Base-by-base conservation (phyloP, 345 rosid genomes). In the Euphorbia pulcherrima region DNA sequence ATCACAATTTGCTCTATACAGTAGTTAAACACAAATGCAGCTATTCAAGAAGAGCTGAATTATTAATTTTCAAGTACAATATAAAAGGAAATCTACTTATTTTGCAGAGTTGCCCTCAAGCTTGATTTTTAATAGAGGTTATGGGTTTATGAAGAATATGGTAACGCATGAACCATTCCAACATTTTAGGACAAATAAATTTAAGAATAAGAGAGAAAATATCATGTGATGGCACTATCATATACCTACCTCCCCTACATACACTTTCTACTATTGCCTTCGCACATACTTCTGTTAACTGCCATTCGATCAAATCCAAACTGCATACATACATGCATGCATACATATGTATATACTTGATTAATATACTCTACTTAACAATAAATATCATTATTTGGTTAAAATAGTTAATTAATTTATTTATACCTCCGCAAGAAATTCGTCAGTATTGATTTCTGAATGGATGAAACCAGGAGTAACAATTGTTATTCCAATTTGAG, bases 391-490 rank as follows among this genome's bases (percentile, higher is more conserved):
- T 33, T 33, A 33, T 2, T 33, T 33, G 7, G 7, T 33, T n/a
- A 9, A 2, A 33, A 7, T 3, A 33, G 37, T 33, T 33, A 44
- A 62, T 24, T 20, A 1, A 9, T n/a, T n/a, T n/a, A n/a, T n/a
- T n/a, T n/a, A n/a, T 40, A 56, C 62, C 29, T 37, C 60, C 0
- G 58, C 24, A 9, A 48, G 16, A 10, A 54, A 69, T 65, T 78
- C 78, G 11, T 82, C 87, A 64, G 58, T 57, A 0, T 57, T 84
- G 71, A 85, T 18, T 65, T 88, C 82, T 0, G 87, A 74, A 10
- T 79, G 70, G 0, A 75, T 56, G 0, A 82, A 33, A 1, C 88
- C 80, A 0, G 87, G 88, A 40, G 81, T 83, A 52, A 81, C 83
- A 21, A 84, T 82, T 18, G 84, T 81, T 28, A 88, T 51, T 2